Percentiles rank a stretch among this genome's conserved stretches.
Conservation (phyloP, 1,139 yeast species). For the Lodderomyces margitis region DNA sequence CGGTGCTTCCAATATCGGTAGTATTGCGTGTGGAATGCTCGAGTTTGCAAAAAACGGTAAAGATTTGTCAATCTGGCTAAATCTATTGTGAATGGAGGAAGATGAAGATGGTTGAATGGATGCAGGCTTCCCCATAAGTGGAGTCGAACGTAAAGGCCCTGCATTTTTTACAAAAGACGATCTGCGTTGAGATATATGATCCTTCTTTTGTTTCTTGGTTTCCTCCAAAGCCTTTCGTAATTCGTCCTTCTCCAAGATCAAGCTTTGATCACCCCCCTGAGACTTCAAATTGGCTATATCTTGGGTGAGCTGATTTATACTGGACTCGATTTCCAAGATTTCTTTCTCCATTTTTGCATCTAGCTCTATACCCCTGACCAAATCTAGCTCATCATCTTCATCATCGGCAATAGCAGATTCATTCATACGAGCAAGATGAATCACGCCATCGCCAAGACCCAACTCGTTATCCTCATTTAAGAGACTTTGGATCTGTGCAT, state of each 20-base stretch:
- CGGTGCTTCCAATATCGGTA: constrained; percentile 41
- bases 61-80: constrained; percentile 9
- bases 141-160: constrained; percentile 20
- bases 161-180: constrained; percentile 11
- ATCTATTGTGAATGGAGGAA: constrained; percentile 10
- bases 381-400: constrained; percentile 32
- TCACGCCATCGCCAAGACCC: constrained; percentile 19
- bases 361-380: constrained; percentile 21
- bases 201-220: constrained; percentile 23
- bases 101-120: constrained; percentile 48
- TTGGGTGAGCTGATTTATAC: constrained; percentile 34
- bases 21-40: constrained; percentile 34
- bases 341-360: constrained; percentile 16
- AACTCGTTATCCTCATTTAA: constrained; percentile 27
- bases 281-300: constrained; percentile 43
- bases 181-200: constrained; percentile 18
- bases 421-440: constrained; percentile 24
- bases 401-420: constrained; percentile 35
- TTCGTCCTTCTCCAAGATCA: constrained; percentile 25
- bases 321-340: constrained; percentile 23
- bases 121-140: constrained; percentile 46
- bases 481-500: constrained; percentile 35
- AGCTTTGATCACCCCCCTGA: constrained; percentile 34
- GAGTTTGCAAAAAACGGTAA: constrained; percentile 11
- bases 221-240: constrained; percentile 22